Evolutionary conservation across 2,329 filamentous ascomycete genomes (phyloP), one percentile per base, ranked within the genome.

Genomic region (Microdochium bolleyi): DNA sequence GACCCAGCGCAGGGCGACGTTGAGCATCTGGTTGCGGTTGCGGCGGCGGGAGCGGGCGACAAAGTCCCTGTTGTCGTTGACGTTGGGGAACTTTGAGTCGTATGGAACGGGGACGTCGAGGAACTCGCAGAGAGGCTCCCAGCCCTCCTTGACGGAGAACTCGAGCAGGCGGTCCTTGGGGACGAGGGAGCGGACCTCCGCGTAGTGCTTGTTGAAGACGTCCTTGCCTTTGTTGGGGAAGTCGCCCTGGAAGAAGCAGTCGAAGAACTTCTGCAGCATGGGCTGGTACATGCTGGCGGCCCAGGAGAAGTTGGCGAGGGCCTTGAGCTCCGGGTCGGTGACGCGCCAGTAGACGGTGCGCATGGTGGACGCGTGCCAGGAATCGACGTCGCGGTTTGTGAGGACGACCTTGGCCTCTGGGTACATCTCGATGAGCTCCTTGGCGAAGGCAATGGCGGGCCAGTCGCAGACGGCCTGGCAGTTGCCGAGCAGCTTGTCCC

Each of bases 341-440:
- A 77, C 82, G 51, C 83, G 79, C 83, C 83, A 85, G 72, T 79
- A 79, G 30, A 86, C 82, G 5, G 84, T 87, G 68, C 82, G 83
- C 77, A 84, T 79, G 21, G 82, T 83, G 48, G 81, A 83, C 14
- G 71, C 70, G 62, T 76, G 70, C 74, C 84, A 88, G 41, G 80
- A 79, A 64, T 87, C 75, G 37, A 87, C 80, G 53, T 87, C 82
- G 48, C 84, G 78, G 53, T 78, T 84, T 14, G 83, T 85, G 56
- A 89, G 72, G 49, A 89, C 77, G 52, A 88, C 80, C 68, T 88
- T 88, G 54, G 85, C 85, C 52, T 88, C 82, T 1, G 85, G 85
- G 64, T 88, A 89, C 16, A 83, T 82, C 62, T 84, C 80, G 56
- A 88, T 84, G 55, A 89, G 74, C 65, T 88, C 85, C 65, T 83